A percentile compares a stretch with the other conserved stretches of the same genome.
Evolutionary conservation across 257 asterid species (phyloP).

Genomic region (Jacaranda mimosifolia): DNA sequence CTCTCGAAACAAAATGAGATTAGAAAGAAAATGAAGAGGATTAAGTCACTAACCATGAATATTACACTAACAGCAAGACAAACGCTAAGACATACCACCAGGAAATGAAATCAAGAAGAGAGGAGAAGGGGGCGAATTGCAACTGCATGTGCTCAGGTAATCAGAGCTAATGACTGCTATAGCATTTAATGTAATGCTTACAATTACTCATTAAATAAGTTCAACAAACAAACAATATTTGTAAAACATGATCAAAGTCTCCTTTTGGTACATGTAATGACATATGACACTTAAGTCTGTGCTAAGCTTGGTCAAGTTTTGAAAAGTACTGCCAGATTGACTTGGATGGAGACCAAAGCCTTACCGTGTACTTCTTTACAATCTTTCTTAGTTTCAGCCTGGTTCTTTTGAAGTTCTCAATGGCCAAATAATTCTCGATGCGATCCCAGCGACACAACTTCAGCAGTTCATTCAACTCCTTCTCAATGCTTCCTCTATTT

Average conservation of each 20-base stretch:
- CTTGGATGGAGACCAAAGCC: constrained; percentile 34
- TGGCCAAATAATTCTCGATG: constrained; percentile 55
- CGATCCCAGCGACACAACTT: constrained; percentile 86
- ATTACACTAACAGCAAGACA: background rate
- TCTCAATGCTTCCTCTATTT: constrained; percentile 69
- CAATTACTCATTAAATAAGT: background rate
- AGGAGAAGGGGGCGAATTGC: background rate
- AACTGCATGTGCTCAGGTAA: background rate
- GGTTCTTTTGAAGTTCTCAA: constrained; percentile 72
- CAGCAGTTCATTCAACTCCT: constrained; percentile 75
- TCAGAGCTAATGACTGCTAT: constrained; percentile 8
- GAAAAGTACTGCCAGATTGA: constrained; percentile 7
- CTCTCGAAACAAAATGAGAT: background rate
- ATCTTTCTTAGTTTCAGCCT: constrained; percentile 82
- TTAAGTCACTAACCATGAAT: background rate
- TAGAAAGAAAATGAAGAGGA: background rate
- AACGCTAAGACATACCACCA: background rate
- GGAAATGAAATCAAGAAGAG: background rate
- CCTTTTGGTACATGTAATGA: constrained; percentile 1
- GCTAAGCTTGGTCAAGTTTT: background rate
- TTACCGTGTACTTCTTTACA: constrained; percentile 78
- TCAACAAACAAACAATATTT: constrained; percentile 9
- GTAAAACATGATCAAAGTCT: background rate
- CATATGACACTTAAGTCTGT: background rate
- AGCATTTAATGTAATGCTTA: background rate